Percentiles rank a stretch among this genome's conserved stretches.
These are phyloP conservation scores for Thermoascus crustaceus DNA, from an alignment of 2,329 filamentous ascomycete genomes.

Conservation along the genomic window DNA sequence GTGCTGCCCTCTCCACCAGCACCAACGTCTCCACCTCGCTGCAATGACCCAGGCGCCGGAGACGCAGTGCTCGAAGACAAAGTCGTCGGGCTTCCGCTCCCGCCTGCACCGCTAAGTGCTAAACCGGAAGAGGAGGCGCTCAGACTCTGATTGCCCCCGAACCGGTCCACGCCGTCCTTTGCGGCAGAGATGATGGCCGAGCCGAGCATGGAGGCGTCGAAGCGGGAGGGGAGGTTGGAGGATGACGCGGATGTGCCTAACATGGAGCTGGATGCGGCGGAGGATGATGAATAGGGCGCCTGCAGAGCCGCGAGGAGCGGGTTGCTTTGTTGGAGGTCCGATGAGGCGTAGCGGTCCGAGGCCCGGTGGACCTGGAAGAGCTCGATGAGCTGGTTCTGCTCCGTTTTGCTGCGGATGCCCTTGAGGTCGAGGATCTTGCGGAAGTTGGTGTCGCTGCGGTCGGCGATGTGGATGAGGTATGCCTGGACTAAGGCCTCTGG, in stretches of 20 bases:
- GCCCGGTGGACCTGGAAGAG: constrained; percentile 81
- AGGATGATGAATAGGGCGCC: constrained; percentile 13
- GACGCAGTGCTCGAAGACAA: constrained; percentile 13
- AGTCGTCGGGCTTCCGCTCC: constrained; percentile 10
- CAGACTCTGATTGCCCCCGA: constrained; percentile 57
- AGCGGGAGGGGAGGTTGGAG: constrained; percentile 48
- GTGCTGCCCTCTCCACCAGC: constrained; percentile 24
- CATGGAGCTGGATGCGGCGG: constrained; percentile 26
- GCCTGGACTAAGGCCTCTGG: constrained; percentile 93
- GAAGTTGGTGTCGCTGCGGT: constrained; percentile 91
- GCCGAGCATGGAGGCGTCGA: constrained; percentile 75
- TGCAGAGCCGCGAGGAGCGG: constrained; percentile 61
- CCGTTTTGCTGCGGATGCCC: constrained; percentile 69
- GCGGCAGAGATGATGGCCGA: constrained; percentile 84
- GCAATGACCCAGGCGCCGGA: constrained; percentile 17
- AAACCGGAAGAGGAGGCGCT: constrained; percentile 21
- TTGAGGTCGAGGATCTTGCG: constrained; percentile 93
- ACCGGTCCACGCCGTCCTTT: constrained; percentile 69
- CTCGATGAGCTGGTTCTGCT: constrained; percentile 76
- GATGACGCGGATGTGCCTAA: constrained; percentile 37
- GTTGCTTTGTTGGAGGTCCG: constrained; percentile 60
- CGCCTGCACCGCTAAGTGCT: no score
- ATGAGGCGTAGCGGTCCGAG: constrained; percentile 53
- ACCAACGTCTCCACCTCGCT: constrained; percentile 15
- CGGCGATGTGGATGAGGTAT: constrained; percentile 93